Base-by-base conservation (phyloP, 345 rosid species). In the Eucalyptus camaldulensis region DNA sequence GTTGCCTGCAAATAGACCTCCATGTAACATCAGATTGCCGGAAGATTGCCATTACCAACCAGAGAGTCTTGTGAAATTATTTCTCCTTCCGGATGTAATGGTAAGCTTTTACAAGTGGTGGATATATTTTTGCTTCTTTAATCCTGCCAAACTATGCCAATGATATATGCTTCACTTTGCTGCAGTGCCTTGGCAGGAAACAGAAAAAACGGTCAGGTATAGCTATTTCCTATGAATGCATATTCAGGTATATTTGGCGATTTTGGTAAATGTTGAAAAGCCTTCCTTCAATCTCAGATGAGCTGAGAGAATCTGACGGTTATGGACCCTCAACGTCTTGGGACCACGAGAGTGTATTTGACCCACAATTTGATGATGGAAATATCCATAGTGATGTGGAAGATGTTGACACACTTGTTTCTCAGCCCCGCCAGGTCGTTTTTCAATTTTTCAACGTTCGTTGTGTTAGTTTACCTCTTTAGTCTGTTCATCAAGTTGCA, bases 11-110 rank as follows among this genome's bases (percentile, higher is more conserved):
- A 98, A 88, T 90, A 92, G 96, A 94, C 86, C 91, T 87, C 94
- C 94, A 80, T 91, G 94, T 90, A 95, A 90, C 85, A 94, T 95
- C 80, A 95, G 89, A 89, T 94, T 98, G 86, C 99, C 99, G n/a
- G 99, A 97, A 94, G 99, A 98, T 94, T 96, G 98, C 90, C 99
- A 98, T 92, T 98, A 95, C 91, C 99, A 96, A 91, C 99, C 99
- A 53, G 99, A 97, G 93, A 90, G 93, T 92, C 96, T 98, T 86
- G 95, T 96, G 88, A 98, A 97, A 91, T 92, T 98, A 85, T 98
- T 98, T 92, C 96, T 97, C 90, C 93, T 96, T 49, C 99, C 99
- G 16, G 92, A 95, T 89, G 90, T 92, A 62, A 93, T 93, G 99
- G 99, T 97, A 97, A 90, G 89, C 49, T 50, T 65, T 29, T 67